Evolutionary conservation across 768 basidiomycete genomes (phyloP), one percentile per base, ranked within the genome.

Genomic region (Suillus fuscotomentosus): DNA sequence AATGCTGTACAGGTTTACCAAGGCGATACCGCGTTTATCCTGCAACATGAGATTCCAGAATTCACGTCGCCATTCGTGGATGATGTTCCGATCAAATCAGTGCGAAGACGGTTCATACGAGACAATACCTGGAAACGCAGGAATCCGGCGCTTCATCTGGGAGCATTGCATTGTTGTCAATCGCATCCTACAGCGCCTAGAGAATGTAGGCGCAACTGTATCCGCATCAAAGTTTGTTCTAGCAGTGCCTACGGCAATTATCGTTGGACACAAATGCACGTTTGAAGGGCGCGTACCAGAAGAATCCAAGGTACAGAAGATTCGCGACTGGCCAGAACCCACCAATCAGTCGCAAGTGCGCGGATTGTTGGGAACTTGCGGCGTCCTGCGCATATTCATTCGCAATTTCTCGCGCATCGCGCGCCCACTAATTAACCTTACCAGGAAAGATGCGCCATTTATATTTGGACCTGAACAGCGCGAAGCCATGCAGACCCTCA

Each of bases 211-310:
- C 0, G 75, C 74, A 0, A 83, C 78, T 0, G 76, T 83, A 76
- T 0, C 27, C 27, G 77, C 77, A 0, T 56, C 69, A 9, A 84
- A 83, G 60, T 65, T 75, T 0, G 31, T 31, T 31, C 27, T 31
- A 31, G 27, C 27, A 0, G 27, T 3, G 3, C 27, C 27, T 4
- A 31, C 27, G 68, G 66, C 74, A 0, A 63, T 69, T 0, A 72
- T 83, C 0, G 61, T 84, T 0, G 79, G 81, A 0, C 79, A 84
- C 51, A 60, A 57, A 0, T 82, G 80, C 62, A 80, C 75, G 0
- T 73, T 69, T 11, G 68, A 78, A 22, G 81, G 78, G 0, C 66
- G 71, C 0, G 38, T 75, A 0, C 76, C 78, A 1, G 73, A 80
- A 2, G 60, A 72, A 7, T 53, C 43, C 1, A 70, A 67, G 3